Evolutionary conservation across 116 monocot species (phyloP), one percentile per base, ranked within the genome.

Genomic region (Phalaenopsis hybrid): DNA sequence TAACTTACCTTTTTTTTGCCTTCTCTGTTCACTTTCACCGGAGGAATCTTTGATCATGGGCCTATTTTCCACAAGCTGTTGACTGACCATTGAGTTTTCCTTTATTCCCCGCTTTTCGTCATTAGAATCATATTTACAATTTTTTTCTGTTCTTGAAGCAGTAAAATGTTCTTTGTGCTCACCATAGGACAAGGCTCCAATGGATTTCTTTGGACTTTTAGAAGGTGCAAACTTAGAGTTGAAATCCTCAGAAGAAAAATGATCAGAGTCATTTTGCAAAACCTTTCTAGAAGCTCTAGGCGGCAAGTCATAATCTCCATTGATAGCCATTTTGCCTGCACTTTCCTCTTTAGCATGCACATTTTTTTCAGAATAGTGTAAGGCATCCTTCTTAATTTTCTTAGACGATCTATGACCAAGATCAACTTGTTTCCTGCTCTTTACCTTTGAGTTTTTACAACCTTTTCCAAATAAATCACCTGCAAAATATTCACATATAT

Each of bases 371-470:
- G 63, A 18, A 86, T 76, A 18, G 82, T 51, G 77, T 16, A 68
- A 63, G 61, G 78, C 76, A 63, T 87, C 87, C 65, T 81, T 82
- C 77, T 89, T 95, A 45, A 83, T 43, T 85, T 92, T 98, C 82
- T 98, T 98, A 70, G 79, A 92, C 76, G 82, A 46, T 87, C 75
- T 86, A 23, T 65, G 18, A 45, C 79, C 90, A 79, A 81, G 79
- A 86, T 85, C 81, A 58, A 81, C 61, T 20, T 81, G 84, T 85
- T 86, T 85, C 81, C 89, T 92, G 80, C 81, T 90, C 81, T 88
- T 95, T 15, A 86, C 85, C 88, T 87, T 95, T 80, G 79, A 82
- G 48, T 83, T 82, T 80, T 92, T 93, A 16, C 81, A 51, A 49
- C 67, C 52, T 85, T 84, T 81, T 82, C 75, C 88, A 45, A 86